Evolutionary conservation across 306 rosid species (phyloP).

Genomic region (Quercus aquifolioides): DNA sequence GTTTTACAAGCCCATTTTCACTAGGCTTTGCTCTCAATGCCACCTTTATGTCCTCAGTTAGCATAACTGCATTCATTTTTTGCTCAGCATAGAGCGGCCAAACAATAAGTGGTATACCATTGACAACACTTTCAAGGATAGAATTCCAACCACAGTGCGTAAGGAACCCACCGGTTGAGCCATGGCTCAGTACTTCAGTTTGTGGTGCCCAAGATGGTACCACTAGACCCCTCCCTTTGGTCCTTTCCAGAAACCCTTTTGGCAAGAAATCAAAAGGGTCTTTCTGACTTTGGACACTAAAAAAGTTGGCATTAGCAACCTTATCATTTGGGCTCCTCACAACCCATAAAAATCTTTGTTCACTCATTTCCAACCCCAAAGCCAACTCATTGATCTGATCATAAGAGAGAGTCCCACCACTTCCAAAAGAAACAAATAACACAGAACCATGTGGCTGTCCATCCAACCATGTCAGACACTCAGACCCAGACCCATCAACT

Average conservation of each 20-base stretch:
- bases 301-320: slow-evolving; percentile 31
- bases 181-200: slow-evolving; percentile 50
- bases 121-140: slow-evolving; percentile 44
- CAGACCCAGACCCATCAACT: slow-evolving; percentile 7
- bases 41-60: slow-evolving; percentile 37
- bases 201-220: slow-evolving; percentile 83
- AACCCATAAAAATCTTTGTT: slow-evolving; percentile 53
- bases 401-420: slow-evolving; percentile 47
- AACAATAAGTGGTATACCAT: slow-evolving; percentile 64
- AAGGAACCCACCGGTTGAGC: slow-evolving; percentile 60
- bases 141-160: slow-evolving; percentile 95
- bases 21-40: slow-evolving; percentile 34
- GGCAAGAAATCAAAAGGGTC: slow-evolving; percentile 54
- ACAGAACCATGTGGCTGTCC: slow-evolving; percentile 53
- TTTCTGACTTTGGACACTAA: slow-evolving; percentile 24
- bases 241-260: slow-evolving; percentile 54
- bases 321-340: slow-evolving; percentile 41
- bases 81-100: slow-evolving; percentile 90
- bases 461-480: slow-evolving; percentile 57
- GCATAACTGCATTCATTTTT: slow-evolving; percentile 61
- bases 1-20: slow-evolving; percentile 44
- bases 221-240: slow-evolving; percentile 33
- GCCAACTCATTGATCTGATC: slow-evolving; percentile 44
- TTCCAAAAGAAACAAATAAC: slow-evolving; percentile 52
- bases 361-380: slow-evolving; percentile 46